Evolutionary conservation across 1,139 yeast genomes (phyloP).

Genomic region (Pichia sp.): DNA sequence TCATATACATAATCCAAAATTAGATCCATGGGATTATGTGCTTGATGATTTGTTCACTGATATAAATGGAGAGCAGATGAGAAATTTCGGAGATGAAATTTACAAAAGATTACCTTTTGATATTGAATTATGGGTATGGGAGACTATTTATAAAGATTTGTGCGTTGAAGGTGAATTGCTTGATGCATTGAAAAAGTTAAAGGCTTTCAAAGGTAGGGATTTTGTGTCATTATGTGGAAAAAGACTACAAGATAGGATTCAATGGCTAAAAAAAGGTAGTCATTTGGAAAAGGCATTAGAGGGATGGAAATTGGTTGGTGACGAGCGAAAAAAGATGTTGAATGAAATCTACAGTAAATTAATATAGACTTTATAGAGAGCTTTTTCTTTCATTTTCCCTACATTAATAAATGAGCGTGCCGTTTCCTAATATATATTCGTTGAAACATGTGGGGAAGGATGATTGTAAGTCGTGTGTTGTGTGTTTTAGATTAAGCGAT

Average conservation of each 20-base stretch:
- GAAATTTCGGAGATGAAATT: constrained; percentile 20
- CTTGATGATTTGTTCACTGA: constrained; percentile 16
- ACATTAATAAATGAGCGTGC: constrained; percentile 16
- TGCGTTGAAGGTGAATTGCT: constrained; percentile 14
- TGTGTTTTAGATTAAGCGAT: constrained; percentile 44
- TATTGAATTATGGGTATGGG: constrained; percentile 22
- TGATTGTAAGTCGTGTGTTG: constrained; percentile 39
- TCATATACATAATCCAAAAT: constrained; percentile 38
- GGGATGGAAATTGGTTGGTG: constrained; percentile 3
- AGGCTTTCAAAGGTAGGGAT: constrained; percentile 18
- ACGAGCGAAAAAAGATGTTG: not conserved
- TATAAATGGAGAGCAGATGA: constrained; percentile 9
- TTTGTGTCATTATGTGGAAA: constrained; percentile 18
- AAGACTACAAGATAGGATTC: constrained; percentile 17
- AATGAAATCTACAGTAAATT: not conserved
- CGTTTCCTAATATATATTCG: constrained; percentile 41
- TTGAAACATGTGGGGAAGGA: constrained; percentile 36
- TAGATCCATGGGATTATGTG: constrained; percentile 24
- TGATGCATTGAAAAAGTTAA: constrained; percentile 11
- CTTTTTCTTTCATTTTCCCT: not conserved
- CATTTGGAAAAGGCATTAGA: not conserved
- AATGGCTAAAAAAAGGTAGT: constrained; percentile 19
- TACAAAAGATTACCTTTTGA: constrained; percentile 18
- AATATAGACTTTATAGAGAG: not conserved
- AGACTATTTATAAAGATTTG: constrained; percentile 16